These are phyloP conservation scores for Populus euphratica DNA, from an alignment of 345 rosid genomes.

Conservation along the genomic window DNA sequence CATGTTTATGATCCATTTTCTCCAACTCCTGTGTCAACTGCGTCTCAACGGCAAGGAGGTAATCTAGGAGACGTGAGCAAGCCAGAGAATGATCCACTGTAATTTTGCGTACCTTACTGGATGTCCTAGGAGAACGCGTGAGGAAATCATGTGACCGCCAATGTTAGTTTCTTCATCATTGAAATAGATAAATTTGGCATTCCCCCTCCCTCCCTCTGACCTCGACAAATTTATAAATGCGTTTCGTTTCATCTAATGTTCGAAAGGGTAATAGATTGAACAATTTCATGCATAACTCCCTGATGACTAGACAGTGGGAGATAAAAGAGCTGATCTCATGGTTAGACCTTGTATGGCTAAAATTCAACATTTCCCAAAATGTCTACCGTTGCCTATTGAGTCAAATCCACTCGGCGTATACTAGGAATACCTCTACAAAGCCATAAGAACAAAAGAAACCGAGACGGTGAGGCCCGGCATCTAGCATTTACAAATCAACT, in stretches of 20 bases:
- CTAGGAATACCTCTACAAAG: neutral
- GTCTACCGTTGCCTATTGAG: neutral
- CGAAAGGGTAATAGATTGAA: too few species aligned
- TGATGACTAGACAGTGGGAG: neutral
- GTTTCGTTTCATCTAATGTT: too few species aligned
- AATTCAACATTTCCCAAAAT: neutral
- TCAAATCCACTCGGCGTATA: neutral
- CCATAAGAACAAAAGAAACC: neutral
- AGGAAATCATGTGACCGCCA: too few species aligned
- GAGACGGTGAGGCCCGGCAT: neutral
- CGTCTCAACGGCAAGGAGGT: conserved; percentile 42
- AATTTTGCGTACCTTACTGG: too few species aligned
- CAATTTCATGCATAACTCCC: too few species aligned
- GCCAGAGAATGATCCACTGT: conserved; percentile 44
- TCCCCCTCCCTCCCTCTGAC: too few species aligned
- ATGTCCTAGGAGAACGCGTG: too few species aligned
- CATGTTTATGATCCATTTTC: conserved; percentile 90
- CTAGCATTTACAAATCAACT: neutral
- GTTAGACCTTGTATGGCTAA: neutral
- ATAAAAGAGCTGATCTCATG: neutral
- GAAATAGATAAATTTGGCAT: too few species aligned
- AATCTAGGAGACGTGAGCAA: conserved; percentile 27
- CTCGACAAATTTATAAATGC: too few species aligned
- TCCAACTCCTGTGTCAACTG: conserved; percentile 47
- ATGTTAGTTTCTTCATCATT: too few species aligned